Percentiles rank a stretch among this genome's conserved stretches.
phyloP scores from a whole-genome alignment of 768 basidiomycete species.

The Russula brevipes region DNA sequence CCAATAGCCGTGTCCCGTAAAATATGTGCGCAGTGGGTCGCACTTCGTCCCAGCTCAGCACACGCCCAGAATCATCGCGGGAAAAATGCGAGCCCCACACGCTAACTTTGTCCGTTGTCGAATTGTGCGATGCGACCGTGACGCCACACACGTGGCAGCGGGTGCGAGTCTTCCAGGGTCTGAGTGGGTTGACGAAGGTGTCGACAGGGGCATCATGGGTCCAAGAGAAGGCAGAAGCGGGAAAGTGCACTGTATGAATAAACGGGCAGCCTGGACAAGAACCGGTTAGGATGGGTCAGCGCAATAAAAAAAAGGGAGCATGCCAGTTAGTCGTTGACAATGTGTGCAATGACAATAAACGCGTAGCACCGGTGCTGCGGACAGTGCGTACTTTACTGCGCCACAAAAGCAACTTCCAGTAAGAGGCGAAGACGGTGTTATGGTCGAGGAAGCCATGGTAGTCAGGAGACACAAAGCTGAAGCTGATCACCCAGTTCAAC shows the following conservation, averaged over 20 bases:
- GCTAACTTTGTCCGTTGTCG: constrained; percentile 44
- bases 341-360: constrained; percentile 67
- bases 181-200: constrained; percentile 42
- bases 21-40: constrained; percentile 65
- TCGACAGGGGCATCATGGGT: constrained; percentile 45
- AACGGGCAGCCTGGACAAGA: constrained; percentile 48
- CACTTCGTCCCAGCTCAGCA: constrained; percentile 48
- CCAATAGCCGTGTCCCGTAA: constrained; percentile 57
- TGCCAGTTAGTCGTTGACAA: constrained; percentile 60
- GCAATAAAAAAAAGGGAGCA: constrained; percentile 18
- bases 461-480: not conserved
- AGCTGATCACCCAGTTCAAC: not conserved
- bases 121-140: constrained; percentile 49
- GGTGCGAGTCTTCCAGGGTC: constrained; percentile 56
- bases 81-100: constrained; percentile 56
- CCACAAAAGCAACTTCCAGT: constrained; percentile 57
- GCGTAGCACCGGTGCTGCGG: constrained; percentile 46
- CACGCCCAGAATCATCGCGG: constrained; percentile 46
- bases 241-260: constrained; percentile 56
- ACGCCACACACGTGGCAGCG: constrained; percentile 60
- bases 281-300: not conserved
- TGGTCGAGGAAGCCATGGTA: not conserved
- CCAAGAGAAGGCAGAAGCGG: constrained; percentile 50
- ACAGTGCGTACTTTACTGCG: constrained; percentile 43
- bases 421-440: constrained; percentile 16